A percentile compares a stretch with the other conserved stretches of the same genome.
These are phyloP conservation scores for Pythium insidiosum DNA, from an alignment of 352 stramenopile genomes.

Conservation along the genomic window DNA sequence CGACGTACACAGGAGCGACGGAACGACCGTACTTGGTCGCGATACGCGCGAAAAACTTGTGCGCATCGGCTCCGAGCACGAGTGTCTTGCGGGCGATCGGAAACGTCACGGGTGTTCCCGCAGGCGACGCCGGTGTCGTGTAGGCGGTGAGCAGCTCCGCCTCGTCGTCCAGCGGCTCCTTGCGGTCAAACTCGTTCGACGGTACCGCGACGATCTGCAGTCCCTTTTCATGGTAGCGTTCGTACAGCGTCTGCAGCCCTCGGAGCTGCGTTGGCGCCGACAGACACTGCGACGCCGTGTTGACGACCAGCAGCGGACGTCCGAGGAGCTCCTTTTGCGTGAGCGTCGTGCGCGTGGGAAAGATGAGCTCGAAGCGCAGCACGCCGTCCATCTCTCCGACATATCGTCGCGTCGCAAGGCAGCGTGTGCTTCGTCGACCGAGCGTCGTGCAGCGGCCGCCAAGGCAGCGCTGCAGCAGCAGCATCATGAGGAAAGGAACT, in stretches of 20 bases:
- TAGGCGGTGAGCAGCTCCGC: constrained; percentile 37
- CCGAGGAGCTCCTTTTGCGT: constrained; percentile 22
- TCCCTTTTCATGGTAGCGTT: constrained; percentile 26
- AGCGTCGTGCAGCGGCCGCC: too few relatives aligned
- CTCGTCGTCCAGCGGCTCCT: constrained; percentile 34
- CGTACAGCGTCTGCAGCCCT: constrained; percentile 45
- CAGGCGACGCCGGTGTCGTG: constrained; percentile 15
- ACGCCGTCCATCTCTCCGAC: constrained; percentile 31
- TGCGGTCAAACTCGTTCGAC: constrained; percentile 57
- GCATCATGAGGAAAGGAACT: too few relatives aligned
- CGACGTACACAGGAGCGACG: constrained; percentile 44
- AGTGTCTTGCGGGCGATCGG: constrained; percentile 35
- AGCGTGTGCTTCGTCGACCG: neutral
- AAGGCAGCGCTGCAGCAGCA: too few relatives aligned
- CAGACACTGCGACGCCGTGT: constrained; percentile 60
- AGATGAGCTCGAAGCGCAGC: constrained; percentile 35
- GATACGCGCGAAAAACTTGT: constrained; percentile 59
- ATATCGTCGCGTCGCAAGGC: neutral
- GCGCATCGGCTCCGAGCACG: constrained; percentile 36
- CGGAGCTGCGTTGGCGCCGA: constrained; percentile 34
- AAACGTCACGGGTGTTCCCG: constrained; percentile 51
- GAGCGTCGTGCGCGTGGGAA: constrained; percentile 22
- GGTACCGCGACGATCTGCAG: constrained; percentile 56
- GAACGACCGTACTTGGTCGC: constrained; percentile 55
- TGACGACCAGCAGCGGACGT: constrained; percentile 53